Base-by-base conservation (phyloP, 306 rosid genomes). In the Morella rubra region DNA sequence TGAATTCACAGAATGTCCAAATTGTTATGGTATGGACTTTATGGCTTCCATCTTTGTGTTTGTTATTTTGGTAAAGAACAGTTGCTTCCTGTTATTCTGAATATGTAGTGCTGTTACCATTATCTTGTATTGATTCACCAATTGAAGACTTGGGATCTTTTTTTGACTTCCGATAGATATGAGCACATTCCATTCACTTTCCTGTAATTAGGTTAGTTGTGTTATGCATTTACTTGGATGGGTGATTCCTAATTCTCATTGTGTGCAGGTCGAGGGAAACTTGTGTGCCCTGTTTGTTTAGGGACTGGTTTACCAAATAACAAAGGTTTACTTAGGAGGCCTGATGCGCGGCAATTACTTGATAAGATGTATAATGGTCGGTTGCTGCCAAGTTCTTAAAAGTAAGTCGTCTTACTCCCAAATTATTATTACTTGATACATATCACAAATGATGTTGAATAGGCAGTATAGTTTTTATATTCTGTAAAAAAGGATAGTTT, bases 301-400 rank as follows among this genome's bases (percentile, higher is more conserved):
- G 98, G 98, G 69, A 94, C 98, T 40, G 97, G 98, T 77, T 81
- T 94, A 76, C 95, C 96, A 8, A 94, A 92, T 72, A 94, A 92
- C 81, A 94, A 92, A 87, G 96, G 97, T 73, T 95, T 94, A 27
- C 93, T 94, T 4, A 84, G 98, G 60, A 85, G 98, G 82, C 98
- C 97, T 0, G 98, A 89, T 0, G 98, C 98, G 0, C 70, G 71
- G 69, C 81, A 91, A 77, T 80, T 92, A 75, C 98, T 94, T 42
- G 95, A 92, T 62, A 94, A 89, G 89, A 94, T 94, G 98, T 90
- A 90, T 76, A 94, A 94, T 18, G 95, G 98, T 60, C 86, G 93
- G 67, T 77, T 95, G 8, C 55, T 92, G 59, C 98, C 98, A 46
- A 87, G 87, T 65, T 89, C 97, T 65, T 92, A 78, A 32, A 78